A percentile compares a stretch with the other conserved stretches of the same genome.
These are phyloP conservation scores for Pichia californica DNA, from an alignment of 805 yeast genomes.

Conservation along the genomic window DNA sequence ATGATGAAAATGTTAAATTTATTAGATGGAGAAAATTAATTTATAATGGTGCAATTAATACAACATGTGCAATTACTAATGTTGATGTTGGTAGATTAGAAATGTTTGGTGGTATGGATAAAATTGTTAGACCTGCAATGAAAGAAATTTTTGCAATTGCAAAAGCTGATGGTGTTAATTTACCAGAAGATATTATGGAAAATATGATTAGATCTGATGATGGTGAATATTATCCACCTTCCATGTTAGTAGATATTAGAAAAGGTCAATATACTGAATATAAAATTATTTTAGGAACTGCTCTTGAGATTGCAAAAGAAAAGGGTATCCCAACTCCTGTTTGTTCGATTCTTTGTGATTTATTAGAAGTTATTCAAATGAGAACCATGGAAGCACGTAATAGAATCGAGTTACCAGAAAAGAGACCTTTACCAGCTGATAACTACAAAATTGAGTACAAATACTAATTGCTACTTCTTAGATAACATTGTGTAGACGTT, in stretches of 20 bases:
- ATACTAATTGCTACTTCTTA: too few species aligned
- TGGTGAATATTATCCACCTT: slow-evolving; percentile 37
- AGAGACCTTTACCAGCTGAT: slow-evolving; percentile 25
- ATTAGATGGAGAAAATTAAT: slow-evolving; percentile 42
- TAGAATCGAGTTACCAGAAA: slow-evolving; percentile 25
- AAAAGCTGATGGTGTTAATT: slow-evolving; percentile 38
- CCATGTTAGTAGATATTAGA: slow-evolving; percentile 42
- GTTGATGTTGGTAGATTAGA: slow-evolving; percentile 35
- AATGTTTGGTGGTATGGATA: slow-evolving; percentile 24
- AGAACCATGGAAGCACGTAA: slow-evolving; percentile 28
- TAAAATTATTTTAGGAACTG: slow-evolving; percentile 39
- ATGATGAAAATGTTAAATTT: slow-evolving; percentile 33
- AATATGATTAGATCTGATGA: slow-evolving; percentile 36
- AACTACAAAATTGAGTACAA: slow-evolving; percentile 15
- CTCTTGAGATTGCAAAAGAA: slow-evolving; percentile 26
- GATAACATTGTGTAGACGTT: not conserved
- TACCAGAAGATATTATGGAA: slow-evolving; percentile 31
- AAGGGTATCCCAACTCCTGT: slow-evolving; percentile 29
- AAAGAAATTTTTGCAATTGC: slow-evolving; percentile 40
- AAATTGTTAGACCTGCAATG: slow-evolving; percentile 36
- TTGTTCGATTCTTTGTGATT: slow-evolving; percentile 21
- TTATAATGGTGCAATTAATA: slow-evolving; percentile 42
- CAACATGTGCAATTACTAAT: slow-evolving; percentile 37
- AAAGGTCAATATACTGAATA: slow-evolving; percentile 38
- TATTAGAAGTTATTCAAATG: slow-evolving; percentile 28